Conservation (phyloP, 2,329 filamentous ascomycete species). For the Fusarium lyarnte region DNA sequence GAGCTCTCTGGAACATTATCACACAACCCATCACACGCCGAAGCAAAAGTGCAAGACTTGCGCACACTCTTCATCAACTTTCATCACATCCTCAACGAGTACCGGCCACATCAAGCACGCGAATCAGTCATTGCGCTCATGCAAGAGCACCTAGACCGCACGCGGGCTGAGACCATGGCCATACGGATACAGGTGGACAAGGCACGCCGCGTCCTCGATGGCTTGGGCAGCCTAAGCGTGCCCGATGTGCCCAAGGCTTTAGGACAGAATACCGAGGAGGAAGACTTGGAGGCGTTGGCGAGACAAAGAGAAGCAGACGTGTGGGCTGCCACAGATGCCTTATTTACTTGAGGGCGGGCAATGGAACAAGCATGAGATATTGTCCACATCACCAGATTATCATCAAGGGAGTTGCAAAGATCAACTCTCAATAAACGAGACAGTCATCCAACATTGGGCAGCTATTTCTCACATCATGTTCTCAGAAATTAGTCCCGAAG, state of each 20-base stretch:
- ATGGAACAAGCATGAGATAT: not conserved
- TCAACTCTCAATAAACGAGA: not conserved
- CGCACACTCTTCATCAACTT: slow-evolving; percentile 88
- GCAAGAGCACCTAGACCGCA: slow-evolving; percentile 81
- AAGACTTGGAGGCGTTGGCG: slow-evolving; percentile 26
- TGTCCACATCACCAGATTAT: not conserved
- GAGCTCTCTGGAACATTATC: slow-evolving; percentile 72
- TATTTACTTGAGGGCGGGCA: slow-evolving; percentile 46
- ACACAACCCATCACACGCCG: slow-evolving; percentile 57
- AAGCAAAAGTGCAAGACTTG: slow-evolving; percentile 79
- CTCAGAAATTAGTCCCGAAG: not conserved
- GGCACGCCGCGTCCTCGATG: slow-evolving; percentile 77
- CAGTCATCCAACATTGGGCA: not conserved
- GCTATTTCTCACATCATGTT: not conserved
- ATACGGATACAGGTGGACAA: slow-evolving; percentile 75
- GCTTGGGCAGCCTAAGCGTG: slow-evolving; percentile 65
- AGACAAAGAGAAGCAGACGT: slow-evolving; percentile 47
- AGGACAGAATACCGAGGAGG: slow-evolving; percentile 30
- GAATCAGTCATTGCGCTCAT: slow-evolving; percentile 89
- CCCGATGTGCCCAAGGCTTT: slow-evolving; percentile 33
- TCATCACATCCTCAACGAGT: slow-evolving; percentile 93
- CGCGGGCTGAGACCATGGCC: slow-evolving; percentile 76
- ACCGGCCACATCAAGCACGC: slow-evolving; percentile 89
- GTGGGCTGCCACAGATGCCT: slow-evolving; percentile 56
- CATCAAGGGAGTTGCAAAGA: not conserved